Evolutionary conservation across 805 yeast genomes (phyloP).

Genomic region (Metschnikowia chrysomelidarum): DNA sequence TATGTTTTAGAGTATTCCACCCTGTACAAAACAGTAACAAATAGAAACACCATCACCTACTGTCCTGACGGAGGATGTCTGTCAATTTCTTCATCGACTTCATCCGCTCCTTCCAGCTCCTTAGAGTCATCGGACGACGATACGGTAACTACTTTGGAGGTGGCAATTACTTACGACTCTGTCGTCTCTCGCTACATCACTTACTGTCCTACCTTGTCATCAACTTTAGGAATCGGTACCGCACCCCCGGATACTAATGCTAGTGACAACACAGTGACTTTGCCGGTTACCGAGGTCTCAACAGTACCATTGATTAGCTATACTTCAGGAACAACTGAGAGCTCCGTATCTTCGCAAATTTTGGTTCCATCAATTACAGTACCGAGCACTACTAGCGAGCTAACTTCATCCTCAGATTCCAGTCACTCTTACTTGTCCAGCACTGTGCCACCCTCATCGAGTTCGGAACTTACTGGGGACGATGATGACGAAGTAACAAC

Average conservation of each 20-base stretch:
- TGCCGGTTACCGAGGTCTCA: not conserved
- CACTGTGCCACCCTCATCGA: no score
- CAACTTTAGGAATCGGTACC: slow-evolving; percentile 8
- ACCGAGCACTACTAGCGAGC: no score
- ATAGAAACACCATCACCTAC: slow-evolving; percentile 1
- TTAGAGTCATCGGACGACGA: not conserved
- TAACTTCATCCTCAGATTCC: no score
- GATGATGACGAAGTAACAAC: not conserved
- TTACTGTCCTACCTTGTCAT: slow-evolving; percentile 4
- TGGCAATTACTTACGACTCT: slow-evolving; percentile 3
- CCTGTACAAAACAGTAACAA: not conserved
- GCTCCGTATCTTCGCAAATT: not conserved
- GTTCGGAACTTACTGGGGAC: no score
- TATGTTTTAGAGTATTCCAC: slow-evolving; percentile 2
- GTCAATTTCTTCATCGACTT: no score
- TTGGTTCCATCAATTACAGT: no score
- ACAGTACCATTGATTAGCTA: not conserved
- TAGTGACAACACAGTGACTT: not conserved
- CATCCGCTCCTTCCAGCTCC: no score
- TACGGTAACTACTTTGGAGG: not conserved
- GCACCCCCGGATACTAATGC: slow-evolving; percentile 1
- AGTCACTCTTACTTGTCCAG: no score
- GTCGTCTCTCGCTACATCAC: slow-evolving; percentile 4
- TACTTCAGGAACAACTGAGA: not conserved
- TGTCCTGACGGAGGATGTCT: slow-evolving; percentile 6